These are phyloP conservation scores for Cordyceps cateniannulata DNA, from an alignment of 2,329 filamentous ascomycete species.

Conservation along the genomic window DNA sequence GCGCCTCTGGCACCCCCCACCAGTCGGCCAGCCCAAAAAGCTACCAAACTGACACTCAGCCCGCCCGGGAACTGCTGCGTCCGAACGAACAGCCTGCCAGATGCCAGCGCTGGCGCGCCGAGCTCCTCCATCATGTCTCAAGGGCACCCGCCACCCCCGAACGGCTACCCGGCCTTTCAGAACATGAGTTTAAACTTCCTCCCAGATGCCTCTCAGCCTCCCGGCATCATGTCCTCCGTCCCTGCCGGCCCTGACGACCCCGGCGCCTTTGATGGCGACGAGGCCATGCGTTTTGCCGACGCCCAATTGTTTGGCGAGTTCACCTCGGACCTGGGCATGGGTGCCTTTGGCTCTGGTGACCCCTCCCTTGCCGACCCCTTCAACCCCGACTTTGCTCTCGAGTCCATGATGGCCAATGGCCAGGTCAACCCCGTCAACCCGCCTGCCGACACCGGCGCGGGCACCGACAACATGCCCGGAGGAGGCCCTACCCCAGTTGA, in stretches of 20 bases:
- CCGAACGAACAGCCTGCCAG: not conserved
- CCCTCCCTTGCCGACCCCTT: not conserved
- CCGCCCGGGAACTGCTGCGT: not conserved
- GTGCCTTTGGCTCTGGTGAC: not conserved
- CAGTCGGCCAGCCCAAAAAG: not conserved
- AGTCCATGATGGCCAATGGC: slow-evolving; percentile 15
- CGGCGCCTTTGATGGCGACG: not conserved
- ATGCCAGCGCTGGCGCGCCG: slow-evolving; percentile 6
- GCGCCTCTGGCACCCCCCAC: not conserved
- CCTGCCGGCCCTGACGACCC: not conserved
- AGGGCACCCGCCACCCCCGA: slow-evolving; percentile 3
- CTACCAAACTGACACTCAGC: not conserved
- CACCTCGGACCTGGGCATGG: slow-evolving; percentile 4
- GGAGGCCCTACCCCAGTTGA: slow-evolving; percentile 36
- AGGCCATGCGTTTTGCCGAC: slow-evolving; percentile 7
- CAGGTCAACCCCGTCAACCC: slow-evolving; percentile 25
- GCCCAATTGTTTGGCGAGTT: slow-evolving; percentile 7
- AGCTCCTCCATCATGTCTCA: slow-evolving; percentile 9
- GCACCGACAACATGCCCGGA: slow-evolving; percentile 33
- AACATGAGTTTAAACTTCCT: slow-evolving; percentile 3
- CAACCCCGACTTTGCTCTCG: slow-evolving; percentile 11
- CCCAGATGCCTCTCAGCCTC: slow-evolving; percentile 6
- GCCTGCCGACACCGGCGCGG: slow-evolving; percentile 22
- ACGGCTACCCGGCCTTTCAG: slow-evolving; percentile 1
- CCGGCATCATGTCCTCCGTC: not conserved